Evolutionary conservation across 1,284 basidiomycete species (phyloP).

Genomic region (Tetrapyrgos nigripes): DNA sequence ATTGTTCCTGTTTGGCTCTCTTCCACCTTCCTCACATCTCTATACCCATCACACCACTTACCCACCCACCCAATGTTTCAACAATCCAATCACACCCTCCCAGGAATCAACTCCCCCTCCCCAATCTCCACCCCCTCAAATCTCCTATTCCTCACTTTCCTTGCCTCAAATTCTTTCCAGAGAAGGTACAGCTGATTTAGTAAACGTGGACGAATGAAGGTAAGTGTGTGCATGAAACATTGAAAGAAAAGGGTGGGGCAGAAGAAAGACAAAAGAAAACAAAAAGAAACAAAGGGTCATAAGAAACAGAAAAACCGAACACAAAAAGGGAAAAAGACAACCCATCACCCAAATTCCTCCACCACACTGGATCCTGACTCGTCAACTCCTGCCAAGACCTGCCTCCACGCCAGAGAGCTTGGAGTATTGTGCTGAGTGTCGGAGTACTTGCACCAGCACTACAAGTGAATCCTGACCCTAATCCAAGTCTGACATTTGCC

Average conservation of each 20-base stretch:
- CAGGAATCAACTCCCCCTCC: no score
- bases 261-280: no score
- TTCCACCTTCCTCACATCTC: no score
- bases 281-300: no score
- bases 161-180: conserved; percentile 70
- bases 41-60: no score
- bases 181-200: conserved; percentile 67
- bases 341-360: conserved; percentile 73
- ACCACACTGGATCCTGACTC: conserved; percentile 86
- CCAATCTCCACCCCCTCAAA: no score
- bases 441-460: conserved; percentile 33
- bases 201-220: background rate
- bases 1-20: no score
- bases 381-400: conserved; percentile 63
- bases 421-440: conserved; percentile 47
- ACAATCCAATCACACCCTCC: no score
- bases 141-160: conserved; percentile 69
- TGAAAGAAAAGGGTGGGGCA: no score
- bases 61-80: no score
- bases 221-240: no score
- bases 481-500: conserved; percentile 3
- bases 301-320: background rate
- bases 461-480: background rate
- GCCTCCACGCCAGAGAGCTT: conserved; percentile 61
- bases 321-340: conserved; percentile 4